phyloP scores from a whole-genome alignment of 2,329 filamentous ascomycete genomes.

The Neoascochyta sp. region DNA sequence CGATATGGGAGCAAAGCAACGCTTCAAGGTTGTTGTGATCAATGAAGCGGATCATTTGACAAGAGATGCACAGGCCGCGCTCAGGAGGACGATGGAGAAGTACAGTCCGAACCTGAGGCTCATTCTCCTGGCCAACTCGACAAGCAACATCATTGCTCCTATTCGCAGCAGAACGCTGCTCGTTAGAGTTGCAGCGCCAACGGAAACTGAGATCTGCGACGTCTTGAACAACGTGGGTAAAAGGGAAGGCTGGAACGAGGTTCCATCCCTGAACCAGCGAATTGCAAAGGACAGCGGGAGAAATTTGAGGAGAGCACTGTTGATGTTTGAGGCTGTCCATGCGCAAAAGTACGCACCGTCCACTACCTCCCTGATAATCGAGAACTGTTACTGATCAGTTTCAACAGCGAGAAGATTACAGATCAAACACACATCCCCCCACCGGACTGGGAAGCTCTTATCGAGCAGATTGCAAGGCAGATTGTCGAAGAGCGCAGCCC shows the following conservation, averaged over 20 bases:
- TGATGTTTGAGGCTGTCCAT: slow-evolving; percentile 97
- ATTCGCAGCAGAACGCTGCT: slow-evolving; percentile 89
- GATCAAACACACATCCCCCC: slow-evolving; percentile 87
- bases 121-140: slow-evolving; percentile 91
- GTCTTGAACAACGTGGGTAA: slow-evolving; percentile 68
- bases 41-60: slow-evolving; percentile 96
- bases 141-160: slow-evolving; percentile 97
- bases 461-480: slow-evolving; percentile 83
- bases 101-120: slow-evolving; percentile 92
- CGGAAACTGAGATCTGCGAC: slow-evolving; percentile 75
- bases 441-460: slow-evolving; percentile 93
- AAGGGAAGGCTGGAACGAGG: slow-evolving; percentile 79
- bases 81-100: slow-evolving; percentile 97
- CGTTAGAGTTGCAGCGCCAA: slow-evolving; percentile 86
- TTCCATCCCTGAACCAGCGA: slow-evolving; percentile 70
- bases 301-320: slow-evolving; percentile 80
- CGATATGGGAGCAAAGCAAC: slow-evolving; percentile 83
- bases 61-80: slow-evolving; percentile 88
- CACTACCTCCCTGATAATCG: neutral
- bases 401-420: slow-evolving; percentile 75
- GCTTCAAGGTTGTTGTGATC: slow-evolving; percentile 98
- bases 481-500: slow-evolving; percentile 94
- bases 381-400: slow-evolving; percentile 7
- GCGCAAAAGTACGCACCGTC: slow-evolving; percentile 76
- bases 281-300: slow-evolving; percentile 88